Conservation (phyloP, 2,329 filamentous ascomycete genomes). For the Curvularia sp. region DNA sequence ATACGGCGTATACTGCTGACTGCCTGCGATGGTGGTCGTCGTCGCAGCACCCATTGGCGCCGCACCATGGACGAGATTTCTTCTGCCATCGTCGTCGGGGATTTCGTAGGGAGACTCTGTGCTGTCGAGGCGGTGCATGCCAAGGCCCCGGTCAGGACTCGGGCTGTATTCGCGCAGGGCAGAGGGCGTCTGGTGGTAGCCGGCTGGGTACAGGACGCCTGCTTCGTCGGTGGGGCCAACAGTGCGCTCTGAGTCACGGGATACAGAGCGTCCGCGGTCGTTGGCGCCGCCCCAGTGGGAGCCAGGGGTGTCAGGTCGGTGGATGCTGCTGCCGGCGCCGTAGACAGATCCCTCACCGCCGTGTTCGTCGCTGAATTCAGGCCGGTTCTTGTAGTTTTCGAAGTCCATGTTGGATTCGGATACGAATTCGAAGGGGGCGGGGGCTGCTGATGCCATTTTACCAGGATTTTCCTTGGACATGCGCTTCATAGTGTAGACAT, state of each 20-base stretch:
- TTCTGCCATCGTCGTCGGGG: constrained; percentile 31
- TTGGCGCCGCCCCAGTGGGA: constrained; percentile 30
- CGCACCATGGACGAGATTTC: constrained; percentile 36
- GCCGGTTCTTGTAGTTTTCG: constrained; percentile 86
- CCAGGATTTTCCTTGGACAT: constrained; percentile 71
- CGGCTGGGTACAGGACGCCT: constrained; percentile 54
- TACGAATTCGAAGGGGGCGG: constrained; percentile 82
- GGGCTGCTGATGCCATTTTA: constrained; percentile 49
- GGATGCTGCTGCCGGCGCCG: constrained; percentile 66
- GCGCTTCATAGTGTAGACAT: constrained; percentile 79
- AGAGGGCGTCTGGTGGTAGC: constrained; percentile 57
- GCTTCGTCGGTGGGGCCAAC: constrained; percentile 33
- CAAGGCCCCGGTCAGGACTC: constrained; percentile 33
- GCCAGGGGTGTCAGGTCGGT: constrained; percentile 67
- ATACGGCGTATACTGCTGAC: constrained; percentile 37
- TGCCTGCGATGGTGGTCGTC: neutral
- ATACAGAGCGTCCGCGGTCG: constrained; percentile 33
- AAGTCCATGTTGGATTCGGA: constrained; percentile 87
- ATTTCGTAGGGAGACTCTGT: constrained; percentile 36
- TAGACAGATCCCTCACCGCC: constrained; percentile 70
- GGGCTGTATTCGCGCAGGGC: constrained; percentile 54
- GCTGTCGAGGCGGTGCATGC: constrained; percentile 25
- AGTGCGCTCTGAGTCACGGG: constrained; percentile 40
- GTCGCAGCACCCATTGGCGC: constrained; percentile 42
- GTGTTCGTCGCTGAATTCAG: constrained; percentile 86